Base-by-base conservation (phyloP, 129 eudicot genomes). In the Helichrysum umbraculigerum region DNA sequence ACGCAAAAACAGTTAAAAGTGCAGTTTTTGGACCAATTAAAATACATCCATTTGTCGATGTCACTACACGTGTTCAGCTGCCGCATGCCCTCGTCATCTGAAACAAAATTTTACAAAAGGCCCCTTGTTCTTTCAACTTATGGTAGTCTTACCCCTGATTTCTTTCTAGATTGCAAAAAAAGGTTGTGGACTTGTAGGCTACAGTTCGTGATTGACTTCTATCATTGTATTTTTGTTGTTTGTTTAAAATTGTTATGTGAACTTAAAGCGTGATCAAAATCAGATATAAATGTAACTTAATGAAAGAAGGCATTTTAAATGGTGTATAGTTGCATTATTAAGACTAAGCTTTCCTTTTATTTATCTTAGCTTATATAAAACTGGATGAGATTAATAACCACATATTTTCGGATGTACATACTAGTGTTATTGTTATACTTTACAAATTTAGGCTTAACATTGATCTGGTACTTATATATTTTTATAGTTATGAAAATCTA, bases 41-140 rank as follows among this genome's bases (percentile, higher is more conserved):
- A 20, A 11, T 51, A 44, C 64, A 30, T 19, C 32, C 19, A 50
- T 29, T 21, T 25, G 62, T 12, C 7, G 6, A 20, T 29, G 66
- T 3, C 4, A 44, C 14, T 20, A 75, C 80, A 47, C 66, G 65
- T 32, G 73, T 76, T 65, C 22, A 3, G 73, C 34, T 76, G 66
- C 0, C 17, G 52, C 17, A 44, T 44, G 52, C 12, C 72, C 79
- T 64, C 73, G 65, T 65, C 73, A 66, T 10, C 19, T 29, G 57
- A 68, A 68, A 22, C 17, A 16, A 14, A 5, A 22, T 0, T 50
- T 50, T 52, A 4, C 29, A 22, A 1, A 4, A 22, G 1, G 32
- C 17, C 44, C 80, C 30, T 68, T 28, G 7, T 16, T 17, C 17
- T 37, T 58, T 67, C 1, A 22, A 8, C 16, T 4, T 54, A 0